A percentile compares a stretch with the other conserved stretches of the same genome.
Conservation (phyloP, 108 stramenopile genomes). For the Cyclotella choctawhatcheeana region DNA sequence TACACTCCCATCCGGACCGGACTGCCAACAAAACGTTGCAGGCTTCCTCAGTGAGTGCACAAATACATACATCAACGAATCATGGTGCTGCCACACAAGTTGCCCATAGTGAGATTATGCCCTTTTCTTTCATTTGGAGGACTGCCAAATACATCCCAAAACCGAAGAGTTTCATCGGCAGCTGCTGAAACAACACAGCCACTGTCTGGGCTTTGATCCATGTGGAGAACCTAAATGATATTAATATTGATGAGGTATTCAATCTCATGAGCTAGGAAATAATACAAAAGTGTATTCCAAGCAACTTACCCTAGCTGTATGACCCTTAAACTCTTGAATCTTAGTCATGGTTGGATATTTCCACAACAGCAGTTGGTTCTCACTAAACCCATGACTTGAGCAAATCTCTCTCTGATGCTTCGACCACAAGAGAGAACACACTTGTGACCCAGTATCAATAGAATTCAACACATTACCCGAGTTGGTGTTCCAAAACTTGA, state of each 20-base stretch:
- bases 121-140: conserved; percentile 59
- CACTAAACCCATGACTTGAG: conserved; percentile 96
- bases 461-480: conserved; percentile 95
- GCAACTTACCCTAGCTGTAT: conserved; percentile 95
- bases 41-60: too few relatives aligned
- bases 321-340: conserved; percentile 95
- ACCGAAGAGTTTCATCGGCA: conserved; percentile 98
- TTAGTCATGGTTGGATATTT: conserved; percentile 97
- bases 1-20: too few relatives aligned
- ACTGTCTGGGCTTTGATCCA: conserved; percentile 96
- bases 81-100: conserved; percentile 42
- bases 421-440: conserved; percentile 96
- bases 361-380: conserved; percentile 96
- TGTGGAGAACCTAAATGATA: conserved; percentile 81
- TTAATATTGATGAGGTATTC: not conserved
- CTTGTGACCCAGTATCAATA: conserved; percentile 98
- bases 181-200: conserved; percentile 94
- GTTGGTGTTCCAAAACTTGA: conserved; percentile 99
- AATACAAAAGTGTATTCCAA: not conserved
- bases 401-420: conserved; percentile 96
- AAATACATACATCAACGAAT: conserved; percentile 27
- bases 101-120: conserved; percentile 51
- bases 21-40: too few relatives aligned
- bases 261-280: not conserved
- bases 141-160: conserved; percentile 97